A percentile compares a stretch with the other conserved stretches of the same genome.
Conservation (phyloP, 2,329 filamentous ascomycete species). For the Xylariales sp. region DNA sequence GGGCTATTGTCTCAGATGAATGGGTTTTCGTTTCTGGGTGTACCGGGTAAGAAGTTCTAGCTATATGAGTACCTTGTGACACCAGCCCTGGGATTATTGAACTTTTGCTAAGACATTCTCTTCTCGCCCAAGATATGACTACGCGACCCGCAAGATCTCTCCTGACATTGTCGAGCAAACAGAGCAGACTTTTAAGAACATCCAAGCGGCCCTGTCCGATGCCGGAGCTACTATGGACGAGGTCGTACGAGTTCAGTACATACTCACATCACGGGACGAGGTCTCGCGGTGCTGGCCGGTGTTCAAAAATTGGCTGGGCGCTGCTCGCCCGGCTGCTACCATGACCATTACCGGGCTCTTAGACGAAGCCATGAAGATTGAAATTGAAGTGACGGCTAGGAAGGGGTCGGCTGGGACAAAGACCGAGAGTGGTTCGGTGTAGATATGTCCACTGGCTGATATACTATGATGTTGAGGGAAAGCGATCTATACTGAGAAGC, state of each 20-base stretch:
- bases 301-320: conserved; percentile 43
- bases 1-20: conserved; percentile 46
- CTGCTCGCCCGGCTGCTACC: conserved; percentile 47
- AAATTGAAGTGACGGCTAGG: conserved; percentile 18
- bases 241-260: conserved; percentile 48
- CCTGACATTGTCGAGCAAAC: conserved; percentile 41
- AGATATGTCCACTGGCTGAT: too few relatives aligned
- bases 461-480: too few relatives aligned
- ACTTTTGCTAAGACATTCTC: neutral
- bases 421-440: too few relatives aligned
- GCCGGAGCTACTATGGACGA: conserved; percentile 39
- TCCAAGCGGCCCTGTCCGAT: conserved; percentile 37
- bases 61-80: neutral
- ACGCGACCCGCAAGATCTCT: conserved; percentile 40
- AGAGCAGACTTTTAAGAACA: conserved; percentile 44
- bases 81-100: neutral
- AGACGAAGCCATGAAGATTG: conserved; percentile 40
- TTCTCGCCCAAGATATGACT: conserved; percentile 40
- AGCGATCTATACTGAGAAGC: too few relatives aligned
- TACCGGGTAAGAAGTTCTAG: conserved; percentile 36
- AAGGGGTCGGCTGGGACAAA: too few relatives aligned
- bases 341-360: conserved; percentile 48
- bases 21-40: conserved; percentile 52
- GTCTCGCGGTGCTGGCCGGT: conserved; percentile 47
- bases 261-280: conserved; percentile 41